These are phyloP conservation scores for Cerrena zonata DNA, from an alignment of 1,284 basidiomycete species.

Conservation along the genomic window DNA sequence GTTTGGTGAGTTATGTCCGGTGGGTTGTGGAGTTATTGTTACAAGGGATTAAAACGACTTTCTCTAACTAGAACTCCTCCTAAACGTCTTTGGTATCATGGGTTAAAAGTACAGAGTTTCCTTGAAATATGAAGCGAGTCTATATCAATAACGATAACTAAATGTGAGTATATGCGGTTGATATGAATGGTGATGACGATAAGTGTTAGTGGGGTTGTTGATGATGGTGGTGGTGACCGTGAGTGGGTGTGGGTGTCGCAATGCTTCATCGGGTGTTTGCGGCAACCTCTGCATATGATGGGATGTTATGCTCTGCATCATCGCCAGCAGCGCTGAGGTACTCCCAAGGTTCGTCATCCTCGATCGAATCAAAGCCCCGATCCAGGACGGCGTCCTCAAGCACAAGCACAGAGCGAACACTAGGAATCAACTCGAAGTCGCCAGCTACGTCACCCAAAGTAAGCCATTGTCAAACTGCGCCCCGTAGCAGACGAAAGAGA, in stretches of 20 bases:
- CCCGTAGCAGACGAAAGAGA: not conserved
- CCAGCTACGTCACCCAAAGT: conserved; percentile 11
- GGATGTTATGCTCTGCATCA: conserved; percentile 24
- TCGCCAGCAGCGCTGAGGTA: conserved; percentile 40
- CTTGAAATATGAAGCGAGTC: not conserved
- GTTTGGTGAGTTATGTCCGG: too few species aligned
- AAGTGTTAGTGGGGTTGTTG: not conserved
- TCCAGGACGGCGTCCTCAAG: conserved; percentile 40
- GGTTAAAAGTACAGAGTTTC: not conserved
- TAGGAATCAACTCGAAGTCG: conserved; percentile 52
- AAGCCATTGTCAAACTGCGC: not conserved
- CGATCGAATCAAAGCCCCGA: conserved; percentile 18
- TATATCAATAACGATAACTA: not conserved
- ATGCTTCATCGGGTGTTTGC: conserved; percentile 21
- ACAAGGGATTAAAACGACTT: too few species aligned
- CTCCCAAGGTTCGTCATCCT: conserved; percentile 53
- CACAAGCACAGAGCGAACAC: conserved; percentile 46
- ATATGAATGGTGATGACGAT: not conserved
- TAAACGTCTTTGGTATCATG: not conserved
- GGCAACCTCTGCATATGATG: conserved; percentile 40
- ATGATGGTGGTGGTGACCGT: not conserved
- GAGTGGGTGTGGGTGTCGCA: not conserved
- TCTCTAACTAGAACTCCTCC: not conserved
- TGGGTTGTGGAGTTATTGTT: too few species aligned
- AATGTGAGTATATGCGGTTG: not conserved